A percentile compares a stretch with the other conserved stretches of the same genome.
phyloP scores from a whole-genome alignment of 202 grass and related monocot genomes.

The Elaeis oleifera region DNA sequence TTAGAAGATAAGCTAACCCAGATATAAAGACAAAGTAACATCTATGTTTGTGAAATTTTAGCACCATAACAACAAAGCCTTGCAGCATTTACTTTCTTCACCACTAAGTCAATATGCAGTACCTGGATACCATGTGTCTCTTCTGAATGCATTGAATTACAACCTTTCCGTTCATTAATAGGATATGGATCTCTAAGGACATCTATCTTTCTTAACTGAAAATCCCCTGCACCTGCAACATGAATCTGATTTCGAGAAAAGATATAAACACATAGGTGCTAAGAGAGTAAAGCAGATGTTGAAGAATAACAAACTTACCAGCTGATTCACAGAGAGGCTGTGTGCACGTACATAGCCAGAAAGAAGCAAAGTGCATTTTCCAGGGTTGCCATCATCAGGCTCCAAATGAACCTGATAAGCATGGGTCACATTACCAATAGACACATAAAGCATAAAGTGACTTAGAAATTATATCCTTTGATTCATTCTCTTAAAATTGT shows the following conservation, averaged over 20 bases:
- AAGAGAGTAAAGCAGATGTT: constrained; percentile 16
- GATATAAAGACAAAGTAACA: no score
- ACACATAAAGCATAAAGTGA: background rate
- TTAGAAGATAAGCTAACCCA: no score
- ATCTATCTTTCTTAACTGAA: constrained; percentile 71
- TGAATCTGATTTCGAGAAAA: constrained; percentile 51
- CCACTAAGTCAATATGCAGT: background rate
- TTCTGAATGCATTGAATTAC: constrained; percentile 68
- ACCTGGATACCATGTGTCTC: constrained; percentile 49
- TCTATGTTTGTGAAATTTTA: no score
- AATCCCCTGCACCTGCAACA: constrained; percentile 84
- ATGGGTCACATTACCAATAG: constrained; percentile 13
- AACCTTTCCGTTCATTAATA: constrained; percentile 53
- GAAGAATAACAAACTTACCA: constrained; percentile 41
- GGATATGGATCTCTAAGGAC: constrained; percentile 74
- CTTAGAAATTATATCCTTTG: no score
- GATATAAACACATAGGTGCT: constrained; percentile 17
- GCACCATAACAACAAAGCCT: no score
- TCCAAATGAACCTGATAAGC: constrained; percentile 53
- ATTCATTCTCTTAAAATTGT: no score
- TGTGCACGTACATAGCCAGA: constrained; percentile 80
- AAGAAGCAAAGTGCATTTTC: constrained; percentile 63
- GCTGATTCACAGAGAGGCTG: constrained; percentile 80
- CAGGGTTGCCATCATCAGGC: constrained; percentile 35
- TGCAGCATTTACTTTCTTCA: background rate